Evolutionary conservation across 371 early-diverging fungal species (phyloP), one percentile per base, ranked within the genome.

Genomic region (Mortierella sp.): DNA sequence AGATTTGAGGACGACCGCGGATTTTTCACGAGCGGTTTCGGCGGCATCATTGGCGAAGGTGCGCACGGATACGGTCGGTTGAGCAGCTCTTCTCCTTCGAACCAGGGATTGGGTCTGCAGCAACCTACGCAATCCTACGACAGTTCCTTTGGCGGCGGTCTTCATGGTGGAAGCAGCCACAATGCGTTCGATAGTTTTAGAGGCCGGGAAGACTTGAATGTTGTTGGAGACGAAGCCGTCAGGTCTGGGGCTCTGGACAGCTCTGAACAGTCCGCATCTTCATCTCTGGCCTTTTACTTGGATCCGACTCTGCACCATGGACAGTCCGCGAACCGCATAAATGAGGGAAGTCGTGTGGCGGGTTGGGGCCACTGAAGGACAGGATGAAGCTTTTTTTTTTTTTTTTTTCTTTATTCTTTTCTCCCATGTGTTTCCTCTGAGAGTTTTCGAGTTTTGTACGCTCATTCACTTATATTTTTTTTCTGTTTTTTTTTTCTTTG

Each of bases 41-140:
- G 75, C 15, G 75, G 69, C 6, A 75, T 75, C 37, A 68, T 75
- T 60, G 75, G 75, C 3, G 69, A 68, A 1, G 69, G 63, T 15
- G 60, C 60, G 17, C 67, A 67, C 19, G 67, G 60, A 0, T 67
- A 67, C 17, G 67, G 67, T 15, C 67, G 59, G 30, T 12, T 31
- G 21, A 54, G 41, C 24, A 53, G 54, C 9, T 34, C 37, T 14
- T 7, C 37, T 7, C 7, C 37, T 11, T 34, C 37, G 14, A 34
- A 7, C 14, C 37, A 34, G 14, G 37, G 37, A 11, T 14, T 34
- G 7, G 37, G 37, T 14, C 37, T 2, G 1, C 37, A 34, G 37
- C 37, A 34, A 3, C 23, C 31, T 17, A 31, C 23, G 23, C 60
- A 59, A 15, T 23, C 46, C 12, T 39, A 34, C 39, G 62, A 60